These are phyloP conservation scores for Sabuloglossum arenarium DNA, from an alignment of 495 filamentous ascomycete species.

Conservation along the genomic window DNA sequence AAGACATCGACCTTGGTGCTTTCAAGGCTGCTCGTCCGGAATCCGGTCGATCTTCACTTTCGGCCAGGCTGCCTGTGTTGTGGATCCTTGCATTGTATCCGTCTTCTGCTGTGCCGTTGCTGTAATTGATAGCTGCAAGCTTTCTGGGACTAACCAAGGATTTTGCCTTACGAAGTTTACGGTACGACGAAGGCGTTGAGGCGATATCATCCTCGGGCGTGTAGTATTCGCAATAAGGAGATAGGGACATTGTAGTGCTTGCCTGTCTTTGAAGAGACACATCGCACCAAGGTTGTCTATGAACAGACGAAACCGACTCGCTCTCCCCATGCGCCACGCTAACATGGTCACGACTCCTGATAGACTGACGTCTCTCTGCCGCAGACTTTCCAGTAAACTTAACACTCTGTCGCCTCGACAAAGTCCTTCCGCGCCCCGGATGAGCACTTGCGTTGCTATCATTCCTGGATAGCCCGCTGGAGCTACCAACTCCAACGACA, in stretches of 20 bases:
- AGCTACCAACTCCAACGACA: constrained; percentile 10
- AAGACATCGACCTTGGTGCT: constrained; percentile 4
- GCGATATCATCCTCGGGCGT: constrained; percentile 34
- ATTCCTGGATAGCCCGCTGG: constrained; percentile 9
- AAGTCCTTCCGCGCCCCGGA: constrained; percentile 5
- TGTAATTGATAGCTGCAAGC: constrained; percentile 15
- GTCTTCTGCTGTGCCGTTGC: constrained; percentile 1
- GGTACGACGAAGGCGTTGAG: constrained; percentile 51
- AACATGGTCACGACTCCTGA: constrained; percentile 7
- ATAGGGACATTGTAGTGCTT: constrained; percentile 15
- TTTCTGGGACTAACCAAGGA: constrained; percentile 45
- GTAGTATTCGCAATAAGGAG: constrained; percentile 23
- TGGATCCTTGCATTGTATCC: background rate
- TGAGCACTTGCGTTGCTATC: background rate
- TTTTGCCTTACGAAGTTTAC: constrained; percentile 49
- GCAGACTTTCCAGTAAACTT: constrained; percentile 28
- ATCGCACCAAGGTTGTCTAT: constrained; percentile 15
- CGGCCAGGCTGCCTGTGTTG: background rate
- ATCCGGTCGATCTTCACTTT: background rate
- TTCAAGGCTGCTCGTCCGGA: background rate
- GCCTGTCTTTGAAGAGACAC: constrained; percentile 17
- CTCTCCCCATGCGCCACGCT: constrained; percentile 7
- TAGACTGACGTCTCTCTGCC: constrained; percentile 9
- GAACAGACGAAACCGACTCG: constrained; percentile 6
- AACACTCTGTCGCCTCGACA: constrained; percentile 26